phyloP scores from a whole-genome alignment of 768 basidiomycete genomes.

The Hemileccinum rubropunctum region DNA sequence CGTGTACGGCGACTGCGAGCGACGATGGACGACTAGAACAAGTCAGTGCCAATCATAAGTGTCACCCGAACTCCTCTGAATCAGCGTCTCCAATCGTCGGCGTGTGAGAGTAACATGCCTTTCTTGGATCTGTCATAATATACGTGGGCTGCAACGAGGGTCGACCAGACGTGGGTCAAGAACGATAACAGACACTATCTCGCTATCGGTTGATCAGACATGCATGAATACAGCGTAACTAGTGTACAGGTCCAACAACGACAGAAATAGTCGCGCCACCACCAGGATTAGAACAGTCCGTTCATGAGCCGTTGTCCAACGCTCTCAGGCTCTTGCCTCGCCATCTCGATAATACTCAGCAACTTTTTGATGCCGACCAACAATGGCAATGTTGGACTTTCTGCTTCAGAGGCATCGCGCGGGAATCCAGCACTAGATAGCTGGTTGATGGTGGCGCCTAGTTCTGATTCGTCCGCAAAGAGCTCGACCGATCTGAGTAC shows the following conservation, averaged over 20 bases:
- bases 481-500: conserved; percentile 80
- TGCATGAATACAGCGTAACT: no score
- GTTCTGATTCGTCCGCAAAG: conserved; percentile 56
- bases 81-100: conserved; percentile 1
- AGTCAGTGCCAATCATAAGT: conserved; percentile 4
- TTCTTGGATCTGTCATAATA: conserved; percentile 7
- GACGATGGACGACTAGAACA: background rate
- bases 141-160: no score
- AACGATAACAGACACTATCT: no score
- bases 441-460: conserved; percentile 57
- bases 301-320: conserved; percentile 68
- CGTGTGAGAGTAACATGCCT: conserved; percentile 26
- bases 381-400: conserved; percentile 46
- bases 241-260: conserved; percentile 5
- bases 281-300: conserved; percentile 45
- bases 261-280: background rate
- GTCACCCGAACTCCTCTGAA: conserved; percentile 9
- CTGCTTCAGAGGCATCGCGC: conserved; percentile 37
- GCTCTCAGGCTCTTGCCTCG: conserved; percentile 89
- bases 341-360: conserved; percentile 91
- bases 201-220: no score
- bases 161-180: background rate
- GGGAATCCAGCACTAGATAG: conserved; percentile 72
- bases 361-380: conserved; percentile 94
- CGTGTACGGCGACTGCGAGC: background rate